These are phyloP conservation scores for Cicer pinnatifidum DNA, from an alignment of 306 rosid genomes.

Conservation along the genomic window DNA sequence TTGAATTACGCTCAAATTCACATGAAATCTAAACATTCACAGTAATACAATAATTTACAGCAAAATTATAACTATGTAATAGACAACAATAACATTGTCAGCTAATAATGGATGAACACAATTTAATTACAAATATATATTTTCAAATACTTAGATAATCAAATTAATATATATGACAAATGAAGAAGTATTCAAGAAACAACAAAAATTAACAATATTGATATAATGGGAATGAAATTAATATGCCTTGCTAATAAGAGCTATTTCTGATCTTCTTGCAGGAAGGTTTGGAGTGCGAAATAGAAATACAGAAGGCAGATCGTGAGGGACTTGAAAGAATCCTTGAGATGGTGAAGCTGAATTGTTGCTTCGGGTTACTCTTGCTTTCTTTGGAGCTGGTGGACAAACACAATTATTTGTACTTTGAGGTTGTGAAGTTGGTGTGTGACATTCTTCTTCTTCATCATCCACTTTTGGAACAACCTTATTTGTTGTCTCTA, in stretches of 20 bases:
- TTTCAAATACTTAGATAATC: neutral
- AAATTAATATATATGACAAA: neutral
- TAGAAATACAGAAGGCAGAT: conserved; percentile 53
- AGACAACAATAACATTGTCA: too few species aligned
- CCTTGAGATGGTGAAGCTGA: conserved; percentile 31
- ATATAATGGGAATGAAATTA: neutral
- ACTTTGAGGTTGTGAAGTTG: conserved; percentile 47
- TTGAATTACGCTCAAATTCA: too few species aligned
- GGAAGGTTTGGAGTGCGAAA: conserved; percentile 39
- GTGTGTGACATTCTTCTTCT: conserved; percentile 57
- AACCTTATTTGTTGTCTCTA: conserved; percentile 36
- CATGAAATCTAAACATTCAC: too few species aligned
- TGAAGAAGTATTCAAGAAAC: neutral
- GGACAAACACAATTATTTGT: conserved; percentile 53
- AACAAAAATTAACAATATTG: neutral
- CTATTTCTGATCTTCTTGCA: conserved; percentile 50
- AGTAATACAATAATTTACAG: too few species aligned
- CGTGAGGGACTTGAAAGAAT: conserved; percentile 56
- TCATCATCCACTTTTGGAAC: conserved; percentile 32
- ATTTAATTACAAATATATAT: too few species aligned
- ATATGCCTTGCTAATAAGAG: conserved; percentile 33
- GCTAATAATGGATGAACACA: too few species aligned
- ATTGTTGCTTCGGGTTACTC: conserved; percentile 30
- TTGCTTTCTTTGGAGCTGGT: conserved; percentile 68
- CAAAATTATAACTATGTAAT: too few species aligned